Conservation (phyloP, 805 yeast genomes). For the Myxozyma nipponensis region DNA sequence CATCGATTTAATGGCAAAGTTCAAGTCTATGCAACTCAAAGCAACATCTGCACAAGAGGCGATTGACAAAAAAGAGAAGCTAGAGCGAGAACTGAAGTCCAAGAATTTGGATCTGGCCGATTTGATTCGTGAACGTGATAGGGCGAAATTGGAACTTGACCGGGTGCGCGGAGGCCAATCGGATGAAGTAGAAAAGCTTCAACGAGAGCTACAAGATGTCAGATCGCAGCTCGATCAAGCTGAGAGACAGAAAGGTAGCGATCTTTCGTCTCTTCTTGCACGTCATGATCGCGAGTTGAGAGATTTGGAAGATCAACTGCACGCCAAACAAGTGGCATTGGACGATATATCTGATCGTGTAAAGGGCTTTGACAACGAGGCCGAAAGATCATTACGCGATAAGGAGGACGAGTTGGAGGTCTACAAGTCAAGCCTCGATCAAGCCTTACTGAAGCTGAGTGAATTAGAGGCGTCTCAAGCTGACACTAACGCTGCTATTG, state of each 20-base stretch:
- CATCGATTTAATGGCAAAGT: conserved; percentile 67
- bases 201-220: conserved; percentile 59
- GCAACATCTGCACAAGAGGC: conserved; percentile 90
- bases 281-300: conserved; percentile 63
- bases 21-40: conserved; percentile 69
- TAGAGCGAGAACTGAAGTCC: conserved; percentile 77
- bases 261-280: conserved; percentile 54
- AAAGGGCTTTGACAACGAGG: conserved; percentile 32
- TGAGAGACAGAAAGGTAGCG: conserved; percentile 61
- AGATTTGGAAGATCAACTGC: conserved; percentile 43
- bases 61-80: conserved; percentile 71
- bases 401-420: conserved; percentile 77
- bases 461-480: conserved; percentile 42
- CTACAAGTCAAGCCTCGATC: conserved; percentile 64
- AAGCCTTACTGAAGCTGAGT: conserved; percentile 59
- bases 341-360: conserved; percentile 33
- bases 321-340: conserved; percentile 35
- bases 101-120: conserved; percentile 87
- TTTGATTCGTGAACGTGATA: conserved; percentile 80
- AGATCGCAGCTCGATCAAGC: conserved; percentile 55
- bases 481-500: conserved; percentile 51
- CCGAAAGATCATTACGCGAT: conserved; percentile 51
- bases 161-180: conserved; percentile 61
- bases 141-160: conserved; percentile 80
- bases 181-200: conserved; percentile 60